These are phyloP conservation scores for Boletus sensibilis DNA, from an alignment of 768 basidiomycete genomes.

Conservation along the genomic window DNA sequence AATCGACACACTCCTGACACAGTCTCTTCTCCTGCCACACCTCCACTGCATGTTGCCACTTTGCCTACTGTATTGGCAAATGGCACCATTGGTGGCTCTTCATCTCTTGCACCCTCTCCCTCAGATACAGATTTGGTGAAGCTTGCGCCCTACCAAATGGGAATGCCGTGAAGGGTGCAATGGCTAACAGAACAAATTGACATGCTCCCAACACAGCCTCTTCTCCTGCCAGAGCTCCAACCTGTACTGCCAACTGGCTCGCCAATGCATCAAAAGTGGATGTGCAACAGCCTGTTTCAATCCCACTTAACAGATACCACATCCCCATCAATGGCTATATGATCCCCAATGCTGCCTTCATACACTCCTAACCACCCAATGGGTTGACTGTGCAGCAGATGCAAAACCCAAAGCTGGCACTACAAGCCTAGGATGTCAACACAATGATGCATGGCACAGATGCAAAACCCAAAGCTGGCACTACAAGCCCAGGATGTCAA, in stretches of 20 bases:
- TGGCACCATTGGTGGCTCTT: too few species aligned
- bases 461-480: conserved; percentile 44
- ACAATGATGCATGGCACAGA: conserved; percentile 33
- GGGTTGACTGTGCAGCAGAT: conserved; percentile 56
- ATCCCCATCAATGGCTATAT: conserved; percentile 42
- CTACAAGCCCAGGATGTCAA: conserved; percentile 42
- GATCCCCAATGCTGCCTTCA: conserved; percentile 35
- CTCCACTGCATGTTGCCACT: too few species aligned
- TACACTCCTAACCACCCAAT: conserved; percentile 38
- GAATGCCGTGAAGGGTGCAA: too few species aligned
- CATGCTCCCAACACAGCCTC: too few species aligned
- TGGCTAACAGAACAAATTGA: too few species aligned
- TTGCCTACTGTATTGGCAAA: too few species aligned
- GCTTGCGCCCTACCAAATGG: too few species aligned
- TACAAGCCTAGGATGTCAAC: conserved; percentile 45
- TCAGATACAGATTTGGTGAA: too few species aligned
- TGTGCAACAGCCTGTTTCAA: conserved; percentile 40
- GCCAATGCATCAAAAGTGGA: conserved; percentile 51
- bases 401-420: conserved; percentile 57
- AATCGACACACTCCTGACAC: conserved; percentile 25
- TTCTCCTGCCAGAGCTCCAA: conserved; percentile 22
- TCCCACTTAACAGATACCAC: conserved; percentile 49
- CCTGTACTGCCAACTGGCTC: conserved; percentile 30
- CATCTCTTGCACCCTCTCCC: too few species aligned
- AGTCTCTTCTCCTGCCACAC: conserved; percentile 4